Conservation (phyloP, 2,329 filamentous ascomycete genomes). For the Pyricularia grisea region DNA sequence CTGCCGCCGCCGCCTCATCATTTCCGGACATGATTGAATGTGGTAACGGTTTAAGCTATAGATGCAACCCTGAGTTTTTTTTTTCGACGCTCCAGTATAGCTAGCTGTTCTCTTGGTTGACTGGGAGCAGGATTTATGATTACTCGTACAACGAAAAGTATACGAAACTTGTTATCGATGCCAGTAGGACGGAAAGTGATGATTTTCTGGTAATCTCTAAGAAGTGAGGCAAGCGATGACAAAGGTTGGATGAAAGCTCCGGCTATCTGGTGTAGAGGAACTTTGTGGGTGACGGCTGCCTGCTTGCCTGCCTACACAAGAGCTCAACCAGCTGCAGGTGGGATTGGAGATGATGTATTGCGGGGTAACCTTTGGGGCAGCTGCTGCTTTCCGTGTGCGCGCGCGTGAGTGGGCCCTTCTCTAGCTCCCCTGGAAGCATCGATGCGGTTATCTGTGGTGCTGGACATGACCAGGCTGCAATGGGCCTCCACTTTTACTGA, state of each 20-base stretch:
- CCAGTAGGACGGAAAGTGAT: neutral
- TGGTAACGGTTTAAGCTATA: neutral
- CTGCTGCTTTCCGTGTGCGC: neutral
- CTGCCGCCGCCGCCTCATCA: neutral
- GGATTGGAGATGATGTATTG: slow-evolving; percentile 1
- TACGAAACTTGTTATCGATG: neutral
- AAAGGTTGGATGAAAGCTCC: neutral
- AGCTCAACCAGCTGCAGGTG: neutral
- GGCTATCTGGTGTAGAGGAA: neutral
- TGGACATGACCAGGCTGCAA: neutral
- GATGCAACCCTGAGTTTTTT: neutral
- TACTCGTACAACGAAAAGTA: neutral
- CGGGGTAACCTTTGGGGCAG: neutral
- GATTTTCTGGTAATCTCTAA: neutral
- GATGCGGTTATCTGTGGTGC: neutral
- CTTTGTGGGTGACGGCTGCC: neutral
- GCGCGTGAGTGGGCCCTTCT: neutral
- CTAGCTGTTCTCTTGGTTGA: neutral
- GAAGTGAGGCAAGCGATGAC: neutral
- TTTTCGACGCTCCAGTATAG: neutral
- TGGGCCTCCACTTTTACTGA: neutral
- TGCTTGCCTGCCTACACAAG: neutral
- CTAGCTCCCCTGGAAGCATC: neutral
- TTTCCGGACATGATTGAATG: neutral
- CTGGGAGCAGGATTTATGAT: neutral